Percentiles rank a stretch among this genome's conserved stretches.
phyloP scores from a whole-genome alignment of 2,329 filamentous ascomycete species.

The Zymoseptoria crescenta region DNA sequence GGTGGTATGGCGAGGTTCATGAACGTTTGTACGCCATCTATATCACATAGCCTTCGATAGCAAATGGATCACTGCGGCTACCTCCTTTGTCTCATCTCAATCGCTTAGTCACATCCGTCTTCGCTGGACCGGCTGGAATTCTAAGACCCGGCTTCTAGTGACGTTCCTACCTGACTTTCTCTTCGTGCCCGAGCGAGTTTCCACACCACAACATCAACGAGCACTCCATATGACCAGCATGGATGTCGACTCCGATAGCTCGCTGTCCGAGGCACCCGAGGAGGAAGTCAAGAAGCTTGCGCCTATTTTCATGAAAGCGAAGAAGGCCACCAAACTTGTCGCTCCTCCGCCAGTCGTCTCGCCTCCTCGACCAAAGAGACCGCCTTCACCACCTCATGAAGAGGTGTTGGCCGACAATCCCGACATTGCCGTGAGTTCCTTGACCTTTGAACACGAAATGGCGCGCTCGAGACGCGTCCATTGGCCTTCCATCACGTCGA shows the following conservation, averaged over 20 bases:
- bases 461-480: conserved; percentile 25
- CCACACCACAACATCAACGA: conserved; percentile 23
- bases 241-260: conserved; percentile 46
- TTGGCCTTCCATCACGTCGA: conserved; percentile 15
- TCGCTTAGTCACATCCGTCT: conserved; percentile 11
- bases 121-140: background rate
- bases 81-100: background rate
- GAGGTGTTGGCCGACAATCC: conserved; percentile 83
- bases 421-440: conserved; percentile 74
- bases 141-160: conserved; percentile 3
- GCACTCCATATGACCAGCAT: conserved; percentile 33
- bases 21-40: conserved; percentile 3
- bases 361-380: conserved; percentile 53
- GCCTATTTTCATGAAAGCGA: conserved; percentile 32
- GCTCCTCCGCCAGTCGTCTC: conserved; percentile 39
- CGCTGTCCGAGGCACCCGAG: conserved; percentile 54
- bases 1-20: too few species aligned
- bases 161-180: conserved; percentile 10
- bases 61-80: conserved; percentile 9
- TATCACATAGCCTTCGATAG: conserved; percentile 15
- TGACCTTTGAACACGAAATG: conserved; percentile 18
- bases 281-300: conserved; percentile 42
- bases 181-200: conserved; percentile 9
- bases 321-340: conserved; percentile 34
- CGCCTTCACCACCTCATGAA: conserved; percentile 83